phyloP scores from a whole-genome alignment of 805 yeast species.

The Barnettozyma botsteinii region DNA sequence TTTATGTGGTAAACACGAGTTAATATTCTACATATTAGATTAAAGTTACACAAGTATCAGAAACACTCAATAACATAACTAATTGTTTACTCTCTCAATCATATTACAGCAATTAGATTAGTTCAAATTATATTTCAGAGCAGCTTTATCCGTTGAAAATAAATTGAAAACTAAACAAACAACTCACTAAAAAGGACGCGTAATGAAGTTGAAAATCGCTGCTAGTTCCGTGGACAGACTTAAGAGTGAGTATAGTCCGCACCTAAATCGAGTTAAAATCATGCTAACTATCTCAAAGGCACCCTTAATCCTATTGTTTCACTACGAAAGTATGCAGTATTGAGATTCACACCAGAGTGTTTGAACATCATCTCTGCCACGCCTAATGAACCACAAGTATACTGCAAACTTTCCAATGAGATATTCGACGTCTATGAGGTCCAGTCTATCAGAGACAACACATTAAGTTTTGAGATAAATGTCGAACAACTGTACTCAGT shows the following conservation, averaged over 20 bases:
- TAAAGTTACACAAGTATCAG: too few relatives aligned
- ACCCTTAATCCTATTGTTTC: constrained; percentile 45
- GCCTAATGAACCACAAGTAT: constrained; percentile 57
- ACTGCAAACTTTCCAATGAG: constrained; percentile 50
- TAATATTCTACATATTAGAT: too few relatives aligned
- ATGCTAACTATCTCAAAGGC: constrained; percentile 20
- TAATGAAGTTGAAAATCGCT: constrained; percentile 29
- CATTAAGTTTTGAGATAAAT: constrained; percentile 55
- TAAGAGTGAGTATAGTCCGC: constrained; percentile 18
- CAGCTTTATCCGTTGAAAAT: too few relatives aligned
- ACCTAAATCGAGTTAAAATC: neutral
- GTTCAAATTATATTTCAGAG: too few relatives aligned
- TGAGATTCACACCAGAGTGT: constrained; percentile 47
- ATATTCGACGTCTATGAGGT: constrained; percentile 28
- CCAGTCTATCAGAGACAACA: constrained; percentile 46
- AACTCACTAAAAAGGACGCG: too few relatives aligned
- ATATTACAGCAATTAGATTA: too few relatives aligned
- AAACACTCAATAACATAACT: too few relatives aligned
- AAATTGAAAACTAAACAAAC: too few relatives aligned
- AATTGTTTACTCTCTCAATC: too few relatives aligned
- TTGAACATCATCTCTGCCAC: constrained; percentile 48
- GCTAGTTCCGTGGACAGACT: constrained; percentile 26
- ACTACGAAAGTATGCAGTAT: constrained; percentile 49
- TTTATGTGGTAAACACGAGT: too few relatives aligned
- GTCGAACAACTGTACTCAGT: constrained; percentile 56